These are phyloP conservation scores for Spinellus fusiger DNA, from an alignment of 192 early-diverging fungal species.

Conservation along the genomic window DNA sequence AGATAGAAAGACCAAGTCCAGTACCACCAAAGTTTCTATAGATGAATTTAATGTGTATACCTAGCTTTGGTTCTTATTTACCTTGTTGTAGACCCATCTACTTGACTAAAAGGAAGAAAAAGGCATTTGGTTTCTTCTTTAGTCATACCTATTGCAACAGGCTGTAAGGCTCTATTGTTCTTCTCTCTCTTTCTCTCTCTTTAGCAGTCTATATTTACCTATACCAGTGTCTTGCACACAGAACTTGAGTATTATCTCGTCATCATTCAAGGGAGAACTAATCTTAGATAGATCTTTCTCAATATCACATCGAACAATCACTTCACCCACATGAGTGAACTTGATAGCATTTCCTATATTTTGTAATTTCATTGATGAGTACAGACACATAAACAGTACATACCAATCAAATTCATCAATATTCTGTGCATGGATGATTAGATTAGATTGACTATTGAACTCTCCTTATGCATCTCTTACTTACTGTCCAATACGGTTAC, in stretches of 20 bases:
- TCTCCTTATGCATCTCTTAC: slow-evolving; percentile 21
- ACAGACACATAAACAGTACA: too few species aligned
- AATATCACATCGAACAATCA: slow-evolving; percentile 36
- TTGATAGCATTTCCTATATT: slow-evolving; percentile 64
- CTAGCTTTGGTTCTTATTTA: slow-evolving; percentile 12
- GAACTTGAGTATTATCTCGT: slow-evolving; percentile 32
- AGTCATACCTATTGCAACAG: slow-evolving; percentile 14
- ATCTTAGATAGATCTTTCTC: slow-evolving; percentile 11
- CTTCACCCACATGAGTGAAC: slow-evolving; percentile 50
- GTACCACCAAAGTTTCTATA: slow-evolving; percentile 36
- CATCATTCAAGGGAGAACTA: neutral
- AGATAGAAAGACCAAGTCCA: slow-evolving; percentile 44
- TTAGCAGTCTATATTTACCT: slow-evolving; percentile 37
- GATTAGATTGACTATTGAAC: too few species aligned
- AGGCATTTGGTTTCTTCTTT: slow-evolving; percentile 35
- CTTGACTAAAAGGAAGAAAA: slow-evolving; percentile 59
- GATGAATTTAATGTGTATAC: neutral
- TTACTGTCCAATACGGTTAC: slow-evolving; percentile 58
- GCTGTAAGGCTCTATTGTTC: too few species aligned
- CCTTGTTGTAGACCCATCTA: slow-evolving; percentile 55
- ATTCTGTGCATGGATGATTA: too few species aligned
- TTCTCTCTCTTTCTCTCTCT: too few species aligned
- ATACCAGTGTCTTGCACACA: slow-evolving; percentile 46
- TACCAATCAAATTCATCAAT: slow-evolving; percentile 65
- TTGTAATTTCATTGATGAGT: too few species aligned